Evolutionary conservation across 2,329 filamentous ascomycete species (phyloP), one percentile per base, ranked within the genome.

Genomic region (Fusarium sp.): DNA sequence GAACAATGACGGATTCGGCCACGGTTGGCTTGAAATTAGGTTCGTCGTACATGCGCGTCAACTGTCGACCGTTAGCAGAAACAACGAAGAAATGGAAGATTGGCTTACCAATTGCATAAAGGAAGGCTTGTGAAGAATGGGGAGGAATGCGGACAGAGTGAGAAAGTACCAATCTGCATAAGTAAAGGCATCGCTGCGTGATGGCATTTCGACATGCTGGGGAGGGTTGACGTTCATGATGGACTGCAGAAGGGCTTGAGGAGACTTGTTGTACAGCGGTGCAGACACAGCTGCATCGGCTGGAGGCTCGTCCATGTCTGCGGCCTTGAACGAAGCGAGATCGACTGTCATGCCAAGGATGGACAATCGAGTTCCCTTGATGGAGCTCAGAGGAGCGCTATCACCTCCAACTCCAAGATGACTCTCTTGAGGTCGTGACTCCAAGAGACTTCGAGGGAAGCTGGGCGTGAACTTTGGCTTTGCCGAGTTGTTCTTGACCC

Each of bases 301-400:
- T 7, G 76, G 75, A 14, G 80, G 80, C 84, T 93, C 91, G 76
- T 93, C 90, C 80, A 90, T 86, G 69, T 94, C 93, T 2, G 88
- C 86, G 1, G 89, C 90, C 56, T 92, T 88, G 78, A 94, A 95
- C 52, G 92, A 90, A 14, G 92, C 91, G 47, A 96, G 89, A 81
- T 97, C 93, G 77, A 97, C 93, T 54, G 93, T 92, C 75, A 93
- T 93, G 36, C 94, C 94, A 47, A 97, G 90, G 63, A 97, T 90
- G 1, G 93, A 92, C n/a, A 97, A 85, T 10, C 90, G 91, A 0
- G 93, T 95, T 56, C 93, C 94, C 77, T 92, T 92, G 79, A 95
- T 92, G 9, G 92, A 91, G 81, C 91, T 94, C 40, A 95, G 83
- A 60, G 91, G 90, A 10, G 89, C 88, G 75, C 89, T 90, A 65